A percentile compares a stretch with the other conserved stretches of the same genome.
Evolutionary conservation across 371 early-diverging fungal genomes (phyloP).

Genomic region (Chytridium lagenaria): DNA sequence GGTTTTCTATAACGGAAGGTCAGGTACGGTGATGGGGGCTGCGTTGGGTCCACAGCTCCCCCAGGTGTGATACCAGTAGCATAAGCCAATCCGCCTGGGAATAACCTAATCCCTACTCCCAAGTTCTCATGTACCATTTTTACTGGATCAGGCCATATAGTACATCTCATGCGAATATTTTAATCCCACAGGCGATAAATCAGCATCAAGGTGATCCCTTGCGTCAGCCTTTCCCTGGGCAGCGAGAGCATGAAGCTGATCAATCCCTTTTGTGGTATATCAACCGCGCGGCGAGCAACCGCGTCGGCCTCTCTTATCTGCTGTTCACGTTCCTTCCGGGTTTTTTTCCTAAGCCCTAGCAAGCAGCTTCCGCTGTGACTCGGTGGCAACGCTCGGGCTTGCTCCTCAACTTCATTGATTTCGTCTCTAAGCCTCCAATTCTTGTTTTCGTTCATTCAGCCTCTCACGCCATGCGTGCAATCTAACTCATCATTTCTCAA

Average conservation of each 20-base stretch:
- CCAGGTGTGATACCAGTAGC: slow-evolving; percentile 41
- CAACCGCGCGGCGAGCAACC: slow-evolving; percentile 19
- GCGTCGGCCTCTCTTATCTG: slow-evolving; percentile 19
- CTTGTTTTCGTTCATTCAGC: slow-evolving; percentile 21
- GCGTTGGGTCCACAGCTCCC: slow-evolving; percentile 38
- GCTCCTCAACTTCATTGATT: not conserved
- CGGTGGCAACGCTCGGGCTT: not conserved
- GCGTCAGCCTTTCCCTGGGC: slow-evolving; percentile 31
- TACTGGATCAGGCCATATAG: slow-evolving; percentile 33
- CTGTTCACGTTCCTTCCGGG: not conserved
- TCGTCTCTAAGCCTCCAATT: slow-evolving; percentile 13
- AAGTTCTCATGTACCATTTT: slow-evolving; percentile 41
- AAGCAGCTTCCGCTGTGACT: slow-evolving; percentile 19
- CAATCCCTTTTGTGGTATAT: slow-evolving; percentile 25
- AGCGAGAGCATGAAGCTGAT: slow-evolving; percentile 29
- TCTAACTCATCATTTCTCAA: too few relatives aligned
- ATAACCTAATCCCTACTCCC: slow-evolving; percentile 35
- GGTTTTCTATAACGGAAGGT: too few relatives aligned
- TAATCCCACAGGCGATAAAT: slow-evolving; percentile 14
- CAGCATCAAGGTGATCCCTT: slow-evolving; percentile 33
- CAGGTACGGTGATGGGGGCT: too few relatives aligned
- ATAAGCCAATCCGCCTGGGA: slow-evolving; percentile 36
- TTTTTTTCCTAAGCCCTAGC: slow-evolving; percentile 25
- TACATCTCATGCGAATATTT: slow-evolving; percentile 26
- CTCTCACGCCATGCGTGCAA: too few relatives aligned